Base-by-base conservation (phyloP, 179 eudicot genomes). In the Nepenthes alata region DNA sequence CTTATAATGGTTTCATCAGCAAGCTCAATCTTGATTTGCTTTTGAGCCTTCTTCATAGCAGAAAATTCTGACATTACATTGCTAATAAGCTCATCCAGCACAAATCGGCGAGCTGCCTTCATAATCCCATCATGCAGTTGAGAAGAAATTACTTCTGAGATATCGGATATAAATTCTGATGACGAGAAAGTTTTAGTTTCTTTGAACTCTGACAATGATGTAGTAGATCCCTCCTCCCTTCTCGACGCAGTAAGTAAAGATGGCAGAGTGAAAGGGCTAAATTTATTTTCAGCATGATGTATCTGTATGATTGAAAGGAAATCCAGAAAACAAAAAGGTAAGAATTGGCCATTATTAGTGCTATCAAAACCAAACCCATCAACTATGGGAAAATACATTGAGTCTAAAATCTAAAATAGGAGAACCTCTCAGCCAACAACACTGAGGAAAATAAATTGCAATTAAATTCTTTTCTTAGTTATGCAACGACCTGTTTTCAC, bases 1-100 rank as follows among this genome's bases (percentile, higher is more conserved):
- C 37, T 68, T 62, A 71, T 76, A 41, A 52, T 63, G 75, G 67
- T 58, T 63, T 73, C 83, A 68, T 60, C 61, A 48, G 54, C 76
- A n/a, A 59, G 62, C 57, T 75, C 83, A 62, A 47, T 50, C 73
- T 73, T 80, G 25, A 50, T 54, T 59, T 77, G 81, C 75, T 76
- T 81, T 53, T 73, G 61, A 72, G 70, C 71, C 79, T 84, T 93
- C 83, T 85, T 93, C 56, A 41, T 52, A 65, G 85, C 72, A 63
- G 63, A 52, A 66, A 61, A 79, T 53, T 90, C 94, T 15, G 80
- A 70, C 55, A 87, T 83, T 61, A 80, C 75, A 70, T 66, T 73
- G 66, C 87, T 81, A 56, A 90, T 82, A 58, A 93, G 79, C 78
- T 87, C 98, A 71, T 89, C 97, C 56, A 89, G 78, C 70, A 89